Evolutionary conservation across 164 flowering plant species (phyloP), one percentile per base, ranked within the genome.

Genomic region (Kingdonia uniflora): DNA sequence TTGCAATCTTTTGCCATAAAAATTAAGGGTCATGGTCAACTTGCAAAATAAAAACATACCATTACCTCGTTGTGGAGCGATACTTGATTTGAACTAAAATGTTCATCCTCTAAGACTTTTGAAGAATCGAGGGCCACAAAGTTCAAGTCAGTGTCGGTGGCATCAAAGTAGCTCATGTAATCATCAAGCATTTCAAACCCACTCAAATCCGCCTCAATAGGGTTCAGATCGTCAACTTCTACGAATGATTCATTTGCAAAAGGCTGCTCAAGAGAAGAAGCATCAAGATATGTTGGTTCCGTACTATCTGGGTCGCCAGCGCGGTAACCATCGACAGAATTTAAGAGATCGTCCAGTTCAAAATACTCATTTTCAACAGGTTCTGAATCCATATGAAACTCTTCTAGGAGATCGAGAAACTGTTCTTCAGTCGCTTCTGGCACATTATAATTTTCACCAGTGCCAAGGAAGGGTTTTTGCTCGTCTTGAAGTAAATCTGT

Each of bases 181-280:
- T 80, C 78, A 24, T 76, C 77, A 29, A 76, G 58, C 69, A 64
- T 56, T 49, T 72, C 79, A 64, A 74, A 65, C 37, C 53, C 69
- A n/a, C 53, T 39, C 12, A 65, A 26, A 54, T 72, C 75, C 11
- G 51, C 56, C 26, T 64, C 73, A 19, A 41, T 33, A 19, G 58
- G 64, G 19, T 69, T 59, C 17, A 52, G 73, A 66, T 83, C 84
- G 66, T 72, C 51, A 16, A 76, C 50, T 52, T 77, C 81, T n/a
- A n/a, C 16, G 77, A 61, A 64, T 11, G 66, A 60, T 21, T 67
- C 80, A 54, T 75, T 78, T 16, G 21, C 57, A 41, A 52, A 26
- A 22, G 56, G 53, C 35, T 44, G 53, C 63, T 61, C 46, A 40
- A 59, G 54, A 50, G 48, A 66, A 42, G 52, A 66, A 42, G 52